Conservation (phyloP, 2,329 filamentous ascomycete genomes). For the Epicoccum sorghinum region DNA sequence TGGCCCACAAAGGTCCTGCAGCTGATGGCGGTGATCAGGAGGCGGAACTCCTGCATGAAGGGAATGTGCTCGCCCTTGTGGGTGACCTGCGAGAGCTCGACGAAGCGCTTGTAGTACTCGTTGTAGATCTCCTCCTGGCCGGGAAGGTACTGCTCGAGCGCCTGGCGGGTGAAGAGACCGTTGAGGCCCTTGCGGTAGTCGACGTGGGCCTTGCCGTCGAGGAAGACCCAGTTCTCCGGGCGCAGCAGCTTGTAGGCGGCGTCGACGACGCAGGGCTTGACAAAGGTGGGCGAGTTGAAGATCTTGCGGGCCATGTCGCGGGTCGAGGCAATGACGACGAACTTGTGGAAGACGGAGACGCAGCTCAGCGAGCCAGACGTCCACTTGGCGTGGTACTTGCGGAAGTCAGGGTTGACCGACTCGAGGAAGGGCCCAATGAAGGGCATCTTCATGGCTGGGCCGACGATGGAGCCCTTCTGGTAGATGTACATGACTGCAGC, state of each 20-base stretch:
- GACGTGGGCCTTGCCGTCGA: conserved; percentile 92
- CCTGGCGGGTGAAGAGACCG: conserved; percentile 88
- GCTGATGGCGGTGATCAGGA: conserved; percentile 92
- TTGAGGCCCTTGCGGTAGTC: conserved; percentile 98
- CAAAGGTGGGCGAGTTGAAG: conserved; percentile 89
- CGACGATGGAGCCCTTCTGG: conserved; percentile 55
- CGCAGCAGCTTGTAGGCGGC: conserved; percentile 92
- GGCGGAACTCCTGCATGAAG: conserved; percentile 91
- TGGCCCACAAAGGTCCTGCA: conserved; percentile 97
- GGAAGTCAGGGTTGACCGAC: conserved; percentile 89
- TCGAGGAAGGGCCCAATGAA: conserved; percentile 90
- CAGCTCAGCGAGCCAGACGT: conserved; percentile 88
- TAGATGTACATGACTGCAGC: conserved; percentile 60
- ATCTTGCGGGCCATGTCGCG: conserved; percentile 96
- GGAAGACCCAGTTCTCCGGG: conserved; percentile 92
- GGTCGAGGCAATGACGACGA: conserved; percentile 94
- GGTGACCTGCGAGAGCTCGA: conserved; percentile 72
- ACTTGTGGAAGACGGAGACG: conserved; percentile 99
- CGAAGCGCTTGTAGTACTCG: conserved; percentile 80
- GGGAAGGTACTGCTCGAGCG: conserved; percentile 86
- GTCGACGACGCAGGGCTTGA: conserved; percentile 97
- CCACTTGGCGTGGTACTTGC: conserved; percentile 93
- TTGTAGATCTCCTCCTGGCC: conserved; percentile 92
- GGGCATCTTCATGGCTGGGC: conserved; percentile 55
- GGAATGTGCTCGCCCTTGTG: conserved; percentile 75